phyloP scores from a whole-genome alignment of 1,284 basidiomycete genomes.

The Microbotryum scabiosae region DNA sequence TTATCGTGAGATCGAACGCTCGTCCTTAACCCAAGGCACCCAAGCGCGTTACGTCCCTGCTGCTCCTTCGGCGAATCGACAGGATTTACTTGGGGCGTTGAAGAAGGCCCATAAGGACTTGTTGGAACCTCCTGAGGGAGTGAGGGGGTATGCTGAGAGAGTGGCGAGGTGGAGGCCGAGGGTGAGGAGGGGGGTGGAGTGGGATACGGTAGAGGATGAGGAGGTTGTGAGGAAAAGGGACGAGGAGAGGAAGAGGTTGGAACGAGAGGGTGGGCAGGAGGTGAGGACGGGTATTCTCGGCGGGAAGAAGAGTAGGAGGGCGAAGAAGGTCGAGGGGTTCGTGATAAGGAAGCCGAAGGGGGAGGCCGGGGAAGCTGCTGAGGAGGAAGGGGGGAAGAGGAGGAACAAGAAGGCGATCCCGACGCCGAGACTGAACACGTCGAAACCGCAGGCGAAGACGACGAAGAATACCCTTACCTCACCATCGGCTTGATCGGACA shows the following conservation, averaged over 20 bases:
- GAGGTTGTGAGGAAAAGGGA: constrained; percentile 9
- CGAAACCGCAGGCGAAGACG: constrained; percentile 1
- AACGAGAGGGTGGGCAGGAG: constrained; percentile 45
- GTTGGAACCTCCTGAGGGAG: constrained; percentile 56
- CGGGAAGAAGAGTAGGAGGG: constrained; percentile 6
- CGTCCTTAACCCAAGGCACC: constrained; percentile 32
- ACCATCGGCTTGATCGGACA: constrained; percentile 82
- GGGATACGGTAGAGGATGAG: constrained; percentile 47
- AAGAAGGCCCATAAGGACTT: constrained; percentile 59
- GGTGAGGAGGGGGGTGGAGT: constrained; percentile 59
- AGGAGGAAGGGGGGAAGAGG: not conserved
- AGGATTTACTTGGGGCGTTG: constrained; percentile 58
- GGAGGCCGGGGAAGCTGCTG: constrained; percentile 37
- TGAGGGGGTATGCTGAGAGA: constrained; percentile 50
- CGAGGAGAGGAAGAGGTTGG: constrained; percentile 30
- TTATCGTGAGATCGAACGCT: constrained; percentile 50
- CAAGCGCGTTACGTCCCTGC: constrained; percentile 50
- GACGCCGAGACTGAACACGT: not conserved
- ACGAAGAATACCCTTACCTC: constrained; percentile 44
- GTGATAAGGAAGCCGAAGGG: not conserved
- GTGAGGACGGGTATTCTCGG: constrained; percentile 43
- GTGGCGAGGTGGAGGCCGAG: constrained; percentile 58
- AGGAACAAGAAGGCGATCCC: not conserved
- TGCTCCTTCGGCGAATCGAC: constrained; percentile 45
- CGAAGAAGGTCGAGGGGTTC: not conserved